Evolutionary conservation across 2,329 filamentous ascomycete genomes (phyloP).

Genomic region (Cephalotrichum gorgonifer): DNA sequence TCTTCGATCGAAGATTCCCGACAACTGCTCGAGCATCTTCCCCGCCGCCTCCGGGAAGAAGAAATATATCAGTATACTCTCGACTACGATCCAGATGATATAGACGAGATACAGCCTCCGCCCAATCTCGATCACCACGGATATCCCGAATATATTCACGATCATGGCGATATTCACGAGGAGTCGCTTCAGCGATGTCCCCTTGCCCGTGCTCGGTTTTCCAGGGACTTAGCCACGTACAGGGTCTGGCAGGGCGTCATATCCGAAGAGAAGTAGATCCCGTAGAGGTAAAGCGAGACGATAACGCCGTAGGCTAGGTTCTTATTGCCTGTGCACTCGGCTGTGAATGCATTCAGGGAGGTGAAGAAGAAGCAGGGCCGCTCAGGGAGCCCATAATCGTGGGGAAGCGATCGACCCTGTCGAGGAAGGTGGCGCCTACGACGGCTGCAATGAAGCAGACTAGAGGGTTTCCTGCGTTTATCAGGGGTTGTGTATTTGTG

Average conservation of each 20-base stretch:
- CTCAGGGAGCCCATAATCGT: constrained; percentile 39
- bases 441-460: constrained; percentile 48
- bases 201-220: constrained; percentile 48
- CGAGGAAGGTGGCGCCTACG: constrained; percentile 36
- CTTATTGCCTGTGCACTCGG: constrained; percentile 32
- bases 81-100: constrained; percentile 49
- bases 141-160: constrained; percentile 56
- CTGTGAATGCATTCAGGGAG: constrained; percentile 41
- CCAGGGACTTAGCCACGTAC: constrained; percentile 48
- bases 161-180: constrained; percentile 29
- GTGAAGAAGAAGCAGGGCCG: constrained; percentile 37
- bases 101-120: constrained; percentile 61
- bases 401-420: constrained; percentile 39
- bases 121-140: constrained; percentile 46
- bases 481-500: constrained; percentile 9
- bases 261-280: constrained; percentile 48
- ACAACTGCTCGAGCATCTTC: constrained; percentile 59
- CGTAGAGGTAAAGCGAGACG: constrained; percentile 49
- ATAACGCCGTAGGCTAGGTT: constrained; percentile 39
- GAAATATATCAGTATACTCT: constrained; percentile 53
- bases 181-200: constrained; percentile 22
- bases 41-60: constrained; percentile 62
- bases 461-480: constrained; percentile 46
- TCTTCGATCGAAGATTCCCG: constrained; percentile 53
- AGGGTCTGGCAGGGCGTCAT: constrained; percentile 47